Base-by-base conservation (phyloP, 129 eudicot genomes). In the Solidago caesia region DNA sequence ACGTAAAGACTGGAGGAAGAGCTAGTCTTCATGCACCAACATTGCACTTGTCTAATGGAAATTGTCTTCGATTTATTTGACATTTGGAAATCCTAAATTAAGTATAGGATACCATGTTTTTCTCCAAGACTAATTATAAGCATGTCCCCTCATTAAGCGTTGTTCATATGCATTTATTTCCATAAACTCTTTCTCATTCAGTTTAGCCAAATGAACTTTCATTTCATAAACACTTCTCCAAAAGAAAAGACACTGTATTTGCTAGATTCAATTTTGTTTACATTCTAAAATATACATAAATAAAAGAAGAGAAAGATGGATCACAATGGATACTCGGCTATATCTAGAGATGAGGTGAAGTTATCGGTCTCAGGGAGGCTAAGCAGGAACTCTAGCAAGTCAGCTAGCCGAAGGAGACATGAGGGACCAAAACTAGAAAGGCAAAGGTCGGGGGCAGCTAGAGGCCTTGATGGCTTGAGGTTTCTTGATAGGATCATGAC, bases 401-500 rank as follows among this genome's bases (percentile, higher is more conserved):
- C 44, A 21, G 61, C 69, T 56, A 21, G 78, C 72, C 39, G 59
- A 33, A 66, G 73, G 21, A 66, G 70, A 56, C 63, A 41, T 79
- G 78, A 72, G 2, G 84, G 42, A 3, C 84, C 88, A 4, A 81
- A 56, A 76, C 45, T 84, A 82, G 88, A 83, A 4, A 82, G 97
- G 74, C 64, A 60, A 8, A 79, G 82, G 68, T 95, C 99, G 1
- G 75, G 91, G n/a, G 99, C 94, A 0, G 84, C 82, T 12, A 79
- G 90, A 63, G 99, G 97, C 42, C 84, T 95, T 13, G 74, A 76
- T 57, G 87, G 97, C 75, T 81, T 95, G 46, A 87, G 96, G 48
- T 95, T 95, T 65, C 87, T 95, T 25, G 97, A 95, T 76, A 80
- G 87, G 72, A 75, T 85, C 39, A 73, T 74, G 12, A 80, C 93